Percentiles rank a stretch among this genome's conserved stretches.
These are phyloP conservation scores for Sporodiniella umbellata DNA, from an alignment of 371 early-diverging fungal species.

Conservation along the genomic window DNA sequence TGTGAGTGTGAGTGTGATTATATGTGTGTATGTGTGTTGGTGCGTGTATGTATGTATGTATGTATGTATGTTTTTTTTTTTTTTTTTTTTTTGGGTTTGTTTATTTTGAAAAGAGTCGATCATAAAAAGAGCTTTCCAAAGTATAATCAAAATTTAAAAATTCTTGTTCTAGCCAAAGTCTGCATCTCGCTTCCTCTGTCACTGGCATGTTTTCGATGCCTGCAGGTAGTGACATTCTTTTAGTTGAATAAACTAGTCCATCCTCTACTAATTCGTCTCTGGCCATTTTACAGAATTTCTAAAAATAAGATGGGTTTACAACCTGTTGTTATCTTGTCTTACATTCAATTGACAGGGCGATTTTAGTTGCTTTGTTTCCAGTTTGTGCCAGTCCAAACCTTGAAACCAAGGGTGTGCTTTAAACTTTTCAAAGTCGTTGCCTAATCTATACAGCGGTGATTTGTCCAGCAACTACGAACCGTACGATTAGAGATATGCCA, in stretches of 20 bases:
- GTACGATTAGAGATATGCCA: not conserved
- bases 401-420: conserved; percentile 62
- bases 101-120: no score
- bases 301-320: not conserved
- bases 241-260: conserved; percentile 15
- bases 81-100: no score
- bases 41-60: no score
- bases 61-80: no score
- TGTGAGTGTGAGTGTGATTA: no score
- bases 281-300: not conserved
- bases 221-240: conserved; percentile 9
- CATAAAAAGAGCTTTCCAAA: no score
- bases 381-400: conserved; percentile 55
- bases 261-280: conserved; percentile 14
- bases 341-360: conserved; percentile 48
- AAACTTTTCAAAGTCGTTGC: conserved; percentile 51
- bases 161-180: conserved; percentile 22
- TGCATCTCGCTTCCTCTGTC: conserved; percentile 25
- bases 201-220: conserved; percentile 9
- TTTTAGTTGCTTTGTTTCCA: conserved; percentile 48
- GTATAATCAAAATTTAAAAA: conserved; percentile 18
- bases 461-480: conserved; percentile 56
- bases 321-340: not conserved
- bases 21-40: no score
- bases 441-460: conserved; percentile 52